Evolutionary conservation across 495 filamentous ascomycete species (phyloP).

Genomic region (Neurospora sp.): DNA sequence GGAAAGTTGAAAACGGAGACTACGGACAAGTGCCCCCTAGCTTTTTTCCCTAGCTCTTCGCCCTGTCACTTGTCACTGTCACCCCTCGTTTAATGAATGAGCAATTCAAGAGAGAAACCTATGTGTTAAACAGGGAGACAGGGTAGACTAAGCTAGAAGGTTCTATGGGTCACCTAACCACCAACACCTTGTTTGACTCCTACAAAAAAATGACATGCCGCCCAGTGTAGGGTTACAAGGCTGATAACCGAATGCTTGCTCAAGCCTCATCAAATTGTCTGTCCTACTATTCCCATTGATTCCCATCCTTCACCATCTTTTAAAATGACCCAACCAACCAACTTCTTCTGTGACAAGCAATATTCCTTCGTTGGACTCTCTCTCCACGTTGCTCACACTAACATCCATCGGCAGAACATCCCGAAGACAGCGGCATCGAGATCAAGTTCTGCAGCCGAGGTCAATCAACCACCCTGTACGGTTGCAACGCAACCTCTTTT

Average conservation of each 20-base stretch:
- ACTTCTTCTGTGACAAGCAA: background rate
- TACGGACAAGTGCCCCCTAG: background rate
- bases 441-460: background rate
- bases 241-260: background rate
- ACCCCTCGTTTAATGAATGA: background rate
- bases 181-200: background rate
- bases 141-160: background rate
- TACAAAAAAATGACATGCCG: background rate
- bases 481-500: background rate
- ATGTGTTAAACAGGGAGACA: background rate
- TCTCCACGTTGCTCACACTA: background rate
- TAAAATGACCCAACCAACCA: background rate
- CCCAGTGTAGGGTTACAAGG: background rate
- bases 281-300: background rate
- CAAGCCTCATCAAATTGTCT: background rate
- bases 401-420: background rate
- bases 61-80: background rate
- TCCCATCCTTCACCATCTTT: background rate
- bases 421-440: background rate
- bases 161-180: background rate
- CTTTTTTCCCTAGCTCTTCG: background rate
- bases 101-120: background rate
- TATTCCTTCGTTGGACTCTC: background rate
- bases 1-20: background rate
- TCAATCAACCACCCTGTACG: background rate